Percentiles rank a stretch among this genome's conserved stretches.
Conservation (phyloP, 257 asterid species). For the Coffea canephora region DNA sequence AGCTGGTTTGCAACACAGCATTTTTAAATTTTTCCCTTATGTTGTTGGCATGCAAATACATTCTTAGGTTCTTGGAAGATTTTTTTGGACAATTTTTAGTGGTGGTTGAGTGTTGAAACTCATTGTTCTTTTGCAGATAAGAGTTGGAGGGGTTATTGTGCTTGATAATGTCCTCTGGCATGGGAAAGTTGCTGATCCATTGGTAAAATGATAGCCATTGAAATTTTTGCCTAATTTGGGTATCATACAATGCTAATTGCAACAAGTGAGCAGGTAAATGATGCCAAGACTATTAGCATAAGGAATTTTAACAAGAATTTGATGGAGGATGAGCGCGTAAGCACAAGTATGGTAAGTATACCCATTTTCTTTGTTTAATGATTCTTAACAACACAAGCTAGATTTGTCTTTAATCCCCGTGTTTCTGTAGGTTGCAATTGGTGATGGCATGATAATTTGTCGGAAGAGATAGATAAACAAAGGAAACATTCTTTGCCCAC, state of each 20-base stretch:
- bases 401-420: not conserved
- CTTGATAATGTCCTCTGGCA: constrained; percentile 96
- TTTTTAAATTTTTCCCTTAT: not conserved
- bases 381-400: not conserved
- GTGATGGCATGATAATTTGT: constrained; percentile 89
- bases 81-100: not conserved
- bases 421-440: constrained; percentile 60
- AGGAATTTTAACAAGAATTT: constrained; percentile 60
- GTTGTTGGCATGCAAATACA: not conserved
- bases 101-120: not conserved
- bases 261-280: constrained; percentile 47
- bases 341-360: constrained; percentile 80
- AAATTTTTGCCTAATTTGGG: not conserved
- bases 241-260: constrained; percentile 6
- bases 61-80: not conserved
- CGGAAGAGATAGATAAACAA: constrained; percentile 42
- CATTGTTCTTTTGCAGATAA: constrained; percentile 40
- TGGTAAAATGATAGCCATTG: constrained; percentile 32
- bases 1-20: constrained; percentile 46
- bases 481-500: not conserved
- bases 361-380: not conserved
- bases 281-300: constrained; percentile 63
- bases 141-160: constrained; percentile 84
- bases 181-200: constrained; percentile 90
- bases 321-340: constrained; percentile 75